Evolutionary conservation across 1,284 basidiomycete species (phyloP).

Genomic region (Tylopilus sp.): DNA sequence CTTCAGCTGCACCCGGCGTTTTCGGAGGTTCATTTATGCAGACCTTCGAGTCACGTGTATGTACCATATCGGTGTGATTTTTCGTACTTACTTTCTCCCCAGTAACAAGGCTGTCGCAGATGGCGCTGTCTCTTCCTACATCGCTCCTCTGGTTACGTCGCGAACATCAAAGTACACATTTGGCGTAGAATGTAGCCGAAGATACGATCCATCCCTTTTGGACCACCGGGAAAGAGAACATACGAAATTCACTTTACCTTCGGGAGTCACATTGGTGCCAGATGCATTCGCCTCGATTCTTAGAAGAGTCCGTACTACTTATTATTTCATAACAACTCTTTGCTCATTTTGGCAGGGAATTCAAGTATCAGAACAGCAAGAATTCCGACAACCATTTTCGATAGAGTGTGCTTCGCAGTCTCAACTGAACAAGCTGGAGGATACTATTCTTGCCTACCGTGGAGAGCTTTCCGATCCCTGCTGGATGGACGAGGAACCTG

Average conservation of each 20-base stretch:
- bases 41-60: slow-evolving; percentile 38
- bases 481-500: slow-evolving; percentile 20
- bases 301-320: slow-evolving; percentile 21
- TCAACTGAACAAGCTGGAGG: neutral
- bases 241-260: neutral
- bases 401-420: neutral
- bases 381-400: neutral
- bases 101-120: slow-evolving; percentile 50
- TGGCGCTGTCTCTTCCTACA: slow-evolving; percentile 3
- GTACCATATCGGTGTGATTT: slow-evolving; percentile 9
- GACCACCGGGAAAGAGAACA: slow-evolving; percentile 34
- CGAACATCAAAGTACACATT: slow-evolving; percentile 38
- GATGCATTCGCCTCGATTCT: slow-evolving; percentile 30
- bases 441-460: slow-evolving; percentile 12
- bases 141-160: neutral
- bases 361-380: slow-evolving; percentile 20
- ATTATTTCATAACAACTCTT: neutral
- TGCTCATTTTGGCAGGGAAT: slow-evolving; percentile 19
- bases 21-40: slow-evolving; percentile 26
- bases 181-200: slow-evolving; percentile 29
- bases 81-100: neutral
- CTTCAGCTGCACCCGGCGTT: slow-evolving; percentile 28
- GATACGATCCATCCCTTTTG: slow-evolving; percentile 28
- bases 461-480: slow-evolving; percentile 6
- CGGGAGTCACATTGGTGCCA: slow-evolving; percentile 20